Base-by-base conservation (phyloP, 1,284 basidiomycete species). In the Puccinia horiana region DNA sequence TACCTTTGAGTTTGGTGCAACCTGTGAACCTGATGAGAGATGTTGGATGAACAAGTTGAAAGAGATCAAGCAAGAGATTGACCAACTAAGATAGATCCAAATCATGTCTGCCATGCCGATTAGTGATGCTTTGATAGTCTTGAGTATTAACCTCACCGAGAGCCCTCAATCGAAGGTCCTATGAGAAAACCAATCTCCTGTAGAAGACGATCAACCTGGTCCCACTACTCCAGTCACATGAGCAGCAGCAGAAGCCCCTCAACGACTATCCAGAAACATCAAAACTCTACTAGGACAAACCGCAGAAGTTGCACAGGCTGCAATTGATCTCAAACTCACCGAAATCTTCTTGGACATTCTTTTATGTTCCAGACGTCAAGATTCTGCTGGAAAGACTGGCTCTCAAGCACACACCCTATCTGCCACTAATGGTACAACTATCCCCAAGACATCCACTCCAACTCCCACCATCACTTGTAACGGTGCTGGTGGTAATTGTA, bases 281-380 rank as follows among this genome's bases (percentile, higher is more conserved):
- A 81, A 81, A 14, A 81, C 80, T 12, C 44, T 81, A 42, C 35
- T 81, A 23, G 80, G 80, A n/a, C 40, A 73, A 47, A 81, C 80
- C 1, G 69, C 80, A n/a, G 80, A 81, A 63, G 80, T 81, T 2
- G 54, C 72, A 29, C 80, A 81, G 72, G 80, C 80, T 40, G 72
- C 80, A 3, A 81, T 81, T n/a, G 80, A 81, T 52, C 72, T 81
- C 29, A 81, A 81, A n/a, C 44, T 81, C 11, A 81, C 80, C 1
- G 80, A 81, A 29, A 65, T 81, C 58, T 81, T 81, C 42, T 81
- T 73, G n/a, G 80, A 81, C 12, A 58, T 76, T 4, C 49, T 81
- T 0, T 20, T 81, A 4, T 42, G 40, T 44, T 72, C 80, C 20
- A 73, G 80, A 32, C n/a, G 73, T 5, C 78, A 81, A 35, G 78